Percentiles rank a stretch among this genome's conserved stretches.
phyloP scores from a whole-genome alignment of 23 red algal genomes.

The Gracilaria domingensis region DNA sequence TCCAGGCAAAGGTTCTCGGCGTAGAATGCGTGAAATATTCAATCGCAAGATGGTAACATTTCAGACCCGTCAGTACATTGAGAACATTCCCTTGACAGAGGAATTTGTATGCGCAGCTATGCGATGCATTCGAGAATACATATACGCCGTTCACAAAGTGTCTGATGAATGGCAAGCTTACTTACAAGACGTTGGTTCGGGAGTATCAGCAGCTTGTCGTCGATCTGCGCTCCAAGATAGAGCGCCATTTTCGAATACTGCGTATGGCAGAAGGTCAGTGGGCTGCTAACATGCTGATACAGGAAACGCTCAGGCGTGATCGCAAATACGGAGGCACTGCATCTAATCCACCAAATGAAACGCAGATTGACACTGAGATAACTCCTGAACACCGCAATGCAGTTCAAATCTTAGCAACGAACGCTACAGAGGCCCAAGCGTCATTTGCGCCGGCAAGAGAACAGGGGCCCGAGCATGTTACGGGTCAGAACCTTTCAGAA shows the following conservation, averaged over 20 bases:
- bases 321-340: neutral
- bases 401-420: neutral
- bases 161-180: neutral
- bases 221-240: conserved; percentile 11
- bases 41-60: conserved; percentile 1
- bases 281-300: neutral
- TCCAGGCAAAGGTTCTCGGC: conserved; percentile 10
- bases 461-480: neutral
- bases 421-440: neutral
- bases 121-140: neutral
- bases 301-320: conserved; percentile 20
- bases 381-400: neutral
- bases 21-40: conserved; percentile 20
- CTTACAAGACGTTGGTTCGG: neutral
- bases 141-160: neutral
- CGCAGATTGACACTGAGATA: neutral
- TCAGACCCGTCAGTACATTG: neutral
- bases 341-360: too few species aligned
- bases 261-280: conserved; percentile 11
- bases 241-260: conserved; percentile 14
- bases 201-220: neutral
- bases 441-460: neutral
- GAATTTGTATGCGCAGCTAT: neutral
- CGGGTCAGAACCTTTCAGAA: neutral
- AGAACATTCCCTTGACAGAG: neutral